Base-by-base conservation (phyloP, 2,329 filamentous ascomycete genomes). In the Orbilia brochopaga region DNA sequence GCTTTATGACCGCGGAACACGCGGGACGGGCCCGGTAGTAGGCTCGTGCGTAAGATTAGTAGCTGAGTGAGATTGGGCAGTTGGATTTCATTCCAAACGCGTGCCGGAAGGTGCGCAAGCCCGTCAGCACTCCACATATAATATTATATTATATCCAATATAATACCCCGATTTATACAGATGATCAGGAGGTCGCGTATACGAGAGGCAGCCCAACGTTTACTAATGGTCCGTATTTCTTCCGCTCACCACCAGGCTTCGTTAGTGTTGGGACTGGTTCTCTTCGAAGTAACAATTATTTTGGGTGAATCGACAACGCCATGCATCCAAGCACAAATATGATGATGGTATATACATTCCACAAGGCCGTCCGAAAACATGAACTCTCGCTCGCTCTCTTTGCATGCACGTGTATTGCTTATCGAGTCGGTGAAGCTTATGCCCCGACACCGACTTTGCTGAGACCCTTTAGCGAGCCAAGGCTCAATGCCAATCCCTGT, bases 391-490 rank as follows among this genome's bases (percentile, higher is more conserved):
- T 24, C 27, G 13, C 32, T 23, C 15, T 27, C 48, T 23, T 13
- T 21, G 4, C n/a, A 13, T 50, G 55, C 55, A 44, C 48, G 37
- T 13, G 13, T 11, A 15, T 30, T 30, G 19, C 37, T 7, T 44
- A 15, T 44, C 19, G 46, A 11, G 19, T 40, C 50, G 19, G 50
- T 30, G 13, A 64, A 10, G 17, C 59, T 70, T 30, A 70, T 46
- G 67, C 67, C 37, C 67, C 67, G 17, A 67, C 69, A 3, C 69
- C 69, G 19, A 88, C 88, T 81, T 93, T 94, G 83, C 92, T 96
- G 74, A 99, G 83, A 1, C 94, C 94, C 83, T 97, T 99, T 78
- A 99, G 83, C 55, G 91, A 95, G 32, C 94, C 94, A 74, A 99
- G 83, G 81, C 93, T 97, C 76, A 99, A 83, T 10, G 94, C 94